Percentiles rank a stretch among this genome's conserved stretches.
Evolutionary conservation across 805 yeast species (phyloP).

Genomic region (Priceomyces medius): DNA sequence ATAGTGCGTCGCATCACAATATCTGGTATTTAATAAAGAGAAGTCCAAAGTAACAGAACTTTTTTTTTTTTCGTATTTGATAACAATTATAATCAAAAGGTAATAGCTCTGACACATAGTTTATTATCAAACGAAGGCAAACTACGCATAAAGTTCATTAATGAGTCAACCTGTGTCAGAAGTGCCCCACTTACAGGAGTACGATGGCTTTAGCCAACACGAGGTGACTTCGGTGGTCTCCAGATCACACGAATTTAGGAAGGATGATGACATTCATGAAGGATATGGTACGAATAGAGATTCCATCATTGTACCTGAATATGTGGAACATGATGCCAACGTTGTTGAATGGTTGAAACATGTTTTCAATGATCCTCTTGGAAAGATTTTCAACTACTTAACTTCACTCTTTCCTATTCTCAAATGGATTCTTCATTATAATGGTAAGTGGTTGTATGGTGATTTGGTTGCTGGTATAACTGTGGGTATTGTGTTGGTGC

Average conservation of each 20-base stretch:
- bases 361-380: slow-evolving; percentile 37
- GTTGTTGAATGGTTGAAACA: slow-evolving; percentile 32
- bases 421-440: slow-evolving; percentile 85
- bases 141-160: neutral
- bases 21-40: neutral
- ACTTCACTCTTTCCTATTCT: slow-evolving; percentile 73
- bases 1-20: no score
- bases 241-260: slow-evolving; percentile 13
- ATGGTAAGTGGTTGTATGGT: slow-evolving; percentile 71
- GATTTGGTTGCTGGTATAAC: slow-evolving; percentile 92
- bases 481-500: slow-evolving; percentile 89
- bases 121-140: no score
- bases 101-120: no score
- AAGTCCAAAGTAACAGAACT: no score
- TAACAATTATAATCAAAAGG: no score
- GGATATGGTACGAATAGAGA: slow-evolving; percentile 7
- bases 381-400: slow-evolving; percentile 46
- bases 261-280: slow-evolving; percentile 8
- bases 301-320: slow-evolving; percentile 34
- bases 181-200: slow-evolving; percentile 21
- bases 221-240: slow-evolving; percentile 1
- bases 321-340: slow-evolving; percentile 30
- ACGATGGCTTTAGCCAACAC: neutral
- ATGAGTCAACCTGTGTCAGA: slow-evolving; percentile 15
- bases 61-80: no score